Percentiles rank a stretch among this genome's conserved stretches.
These are phyloP conservation scores for Tricholoma terreum DNA, from an alignment of 768 basidiomycete genomes.

Conservation along the genomic window DNA sequence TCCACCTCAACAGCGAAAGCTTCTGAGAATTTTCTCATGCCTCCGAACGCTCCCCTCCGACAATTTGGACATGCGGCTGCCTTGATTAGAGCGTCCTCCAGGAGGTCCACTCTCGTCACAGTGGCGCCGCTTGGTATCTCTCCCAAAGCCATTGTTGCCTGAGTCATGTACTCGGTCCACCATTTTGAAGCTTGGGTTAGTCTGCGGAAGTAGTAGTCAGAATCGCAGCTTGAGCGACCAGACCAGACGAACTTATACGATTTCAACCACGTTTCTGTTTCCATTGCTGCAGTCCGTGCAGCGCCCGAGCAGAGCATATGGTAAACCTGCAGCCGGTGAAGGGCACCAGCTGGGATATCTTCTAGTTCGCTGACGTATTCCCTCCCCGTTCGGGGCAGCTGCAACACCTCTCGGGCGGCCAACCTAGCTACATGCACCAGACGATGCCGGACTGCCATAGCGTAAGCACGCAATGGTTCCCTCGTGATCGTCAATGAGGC, in stretches of 20 bases:
- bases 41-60: conserved; percentile 14
- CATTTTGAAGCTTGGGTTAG: too few species aligned
- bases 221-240: conserved; percentile 14
- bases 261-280: conserved; percentile 18
- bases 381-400: conserved; percentile 12
- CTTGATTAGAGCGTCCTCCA: conserved; percentile 15
- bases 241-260: conserved; percentile 14
- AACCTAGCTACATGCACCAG: conserved; percentile 11
- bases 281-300: conserved; percentile 11
- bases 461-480: conserved; percentile 19
- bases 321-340: conserved; percentile 29
- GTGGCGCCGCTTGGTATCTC: conserved; percentile 15
- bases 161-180: conserved; percentile 20
- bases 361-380: conserved; percentile 29
- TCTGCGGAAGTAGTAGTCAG: too few species aligned
- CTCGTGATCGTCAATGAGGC: conserved; percentile 10
- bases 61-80: conserved; percentile 14
- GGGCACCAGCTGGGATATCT: conserved; percentile 24
- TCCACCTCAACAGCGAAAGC: conserved; percentile 18
- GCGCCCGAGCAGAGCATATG: conserved; percentile 24
- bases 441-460: conserved; percentile 13
- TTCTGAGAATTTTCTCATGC: conserved; percentile 15
- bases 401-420: conserved; percentile 19
- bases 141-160: conserved; percentile 13
- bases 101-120: conserved; percentile 11